Base-by-base conservation (phyloP, 106 monocot species). In the Amphibolis antarctica region DNA sequence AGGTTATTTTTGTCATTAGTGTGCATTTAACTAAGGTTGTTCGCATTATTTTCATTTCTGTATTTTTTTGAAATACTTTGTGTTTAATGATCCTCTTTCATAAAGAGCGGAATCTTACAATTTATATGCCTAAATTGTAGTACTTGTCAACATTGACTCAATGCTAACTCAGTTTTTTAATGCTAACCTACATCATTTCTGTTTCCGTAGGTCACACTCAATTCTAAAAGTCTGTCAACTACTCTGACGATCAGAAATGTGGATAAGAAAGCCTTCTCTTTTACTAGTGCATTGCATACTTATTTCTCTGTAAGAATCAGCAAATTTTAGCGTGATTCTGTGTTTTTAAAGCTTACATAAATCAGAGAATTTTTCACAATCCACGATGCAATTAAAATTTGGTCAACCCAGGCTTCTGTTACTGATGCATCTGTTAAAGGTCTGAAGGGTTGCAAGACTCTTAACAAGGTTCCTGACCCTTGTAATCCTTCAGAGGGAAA, bases 391-490 rank as follows among this genome's bases (percentile, higher is more conserved):
- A 28, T 60, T 60, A 10, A n/a, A 15, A 25, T 27, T 62, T 23
- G 12, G 20, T 62, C 26, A 18, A 15, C 63, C 53, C 80, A 91
- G 98, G 98, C 98, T 65, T 84, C 90, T 53, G 73, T 77, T 44
- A 42, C 80, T 42, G 82, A 71, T 55, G 80, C 71, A 71, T 67
- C 68, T 64, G 91, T 98, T 6, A 87, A 85, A 82, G 98, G 98
- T 47, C 73, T 98, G 4, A 81, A 87, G 71, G 79, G 82, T 20
- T 91, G 98, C 73, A 85, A 76, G 70, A 85, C 82, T 36, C 70
- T 98, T 60, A 98, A 91, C 75, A 98, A 98, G 63, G 85, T 81
- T 75, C 90, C 98, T 26, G 91, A 98, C 73, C 98, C 98, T 66
- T 31, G 74, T 63, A 91, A 87, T 71, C 98, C 98, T 77, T 36